phyloP scores from a whole-genome alignment of 1,284 basidiomycete genomes.

The Wallemia ichthyophaga region DNA sequence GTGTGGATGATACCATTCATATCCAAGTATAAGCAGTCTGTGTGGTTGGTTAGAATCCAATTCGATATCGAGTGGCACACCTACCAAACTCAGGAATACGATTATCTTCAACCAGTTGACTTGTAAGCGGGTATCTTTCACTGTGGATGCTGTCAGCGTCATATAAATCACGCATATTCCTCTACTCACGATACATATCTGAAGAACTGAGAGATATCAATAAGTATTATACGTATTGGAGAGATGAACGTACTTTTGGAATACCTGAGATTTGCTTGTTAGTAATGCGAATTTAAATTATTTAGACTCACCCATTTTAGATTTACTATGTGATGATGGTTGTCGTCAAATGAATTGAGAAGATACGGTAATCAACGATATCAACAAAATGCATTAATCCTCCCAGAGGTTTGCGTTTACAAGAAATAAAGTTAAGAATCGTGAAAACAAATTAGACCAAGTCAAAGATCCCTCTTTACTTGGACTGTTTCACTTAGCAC shows the following conservation, averaged over 20 bases:
- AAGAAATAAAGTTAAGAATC: not conserved
- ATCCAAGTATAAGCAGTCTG: conserved; percentile 64
- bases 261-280: not conserved
- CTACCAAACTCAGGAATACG: conserved; percentile 78
- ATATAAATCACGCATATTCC: not conserved
- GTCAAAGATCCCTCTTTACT: not conserved
- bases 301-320: not conserved
- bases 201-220: conserved; percentile 28
- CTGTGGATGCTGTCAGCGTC: conserved; percentile 16
- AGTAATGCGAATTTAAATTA: not conserved
- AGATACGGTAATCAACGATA: no score
- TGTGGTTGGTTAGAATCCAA: conserved; percentile 11
- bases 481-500: no score
- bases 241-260: not conserved
- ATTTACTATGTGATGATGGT: no score
- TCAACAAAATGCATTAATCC: no score
- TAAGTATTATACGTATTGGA: not conserved
- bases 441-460: not conserved
- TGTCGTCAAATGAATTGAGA: no score
- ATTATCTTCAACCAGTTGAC: conserved; percentile 85
- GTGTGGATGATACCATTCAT: conserved; percentile 31
- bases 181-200: conserved; percentile 39
- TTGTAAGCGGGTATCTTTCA: conserved; percentile 92
- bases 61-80: conserved; percentile 5
- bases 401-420: no score